Conservation (phyloP, 176 grass and related monocot species). For the Raddia guianensis region DNA sequence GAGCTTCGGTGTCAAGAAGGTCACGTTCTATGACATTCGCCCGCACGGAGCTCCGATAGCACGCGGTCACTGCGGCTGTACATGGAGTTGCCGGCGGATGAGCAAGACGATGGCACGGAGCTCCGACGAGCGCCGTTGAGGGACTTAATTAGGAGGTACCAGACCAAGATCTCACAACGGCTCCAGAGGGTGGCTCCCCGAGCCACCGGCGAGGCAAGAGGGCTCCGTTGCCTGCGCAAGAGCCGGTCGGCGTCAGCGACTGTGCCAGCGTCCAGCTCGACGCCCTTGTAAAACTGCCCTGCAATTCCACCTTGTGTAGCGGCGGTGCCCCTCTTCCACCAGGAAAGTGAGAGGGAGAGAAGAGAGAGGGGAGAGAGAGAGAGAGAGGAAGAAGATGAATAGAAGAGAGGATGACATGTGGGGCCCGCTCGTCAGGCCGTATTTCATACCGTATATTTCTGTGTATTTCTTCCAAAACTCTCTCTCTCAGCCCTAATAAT, state of each 20-base stretch:
- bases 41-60: constrained; percentile 41
- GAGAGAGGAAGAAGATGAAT: too few relatives aligned
- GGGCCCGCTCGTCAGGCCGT: too few relatives aligned
- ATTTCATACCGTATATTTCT: too few relatives aligned
- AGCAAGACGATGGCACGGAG: not conserved
- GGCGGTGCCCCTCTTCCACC: too few relatives aligned
- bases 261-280: not conserved
- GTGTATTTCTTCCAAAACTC: too few relatives aligned
- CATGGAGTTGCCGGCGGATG: constrained; percentile 19
- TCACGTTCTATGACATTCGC: constrained; percentile 44
- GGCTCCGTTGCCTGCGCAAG: constrained; percentile 46
- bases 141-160: constrained; percentile 57
- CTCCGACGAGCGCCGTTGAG: constrained; percentile 11
- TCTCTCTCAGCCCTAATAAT: too few relatives aligned
- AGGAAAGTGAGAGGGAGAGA: too few relatives aligned
- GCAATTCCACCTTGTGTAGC: too few relatives aligned
- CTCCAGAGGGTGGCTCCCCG: constrained; percentile 24
- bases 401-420: too few relatives aligned
- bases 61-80: constrained; percentile 39
- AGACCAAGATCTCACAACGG: constrained; percentile 67
- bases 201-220: constrained; percentile 20
- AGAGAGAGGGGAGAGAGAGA: too few relatives aligned
- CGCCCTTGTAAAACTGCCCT: not conserved
- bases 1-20: constrained; percentile 48
- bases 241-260: constrained; percentile 66